Evolutionary conservation across 73 alveolate species (phyloP).

Genomic region (Paramecium tetraurelia): DNA sequence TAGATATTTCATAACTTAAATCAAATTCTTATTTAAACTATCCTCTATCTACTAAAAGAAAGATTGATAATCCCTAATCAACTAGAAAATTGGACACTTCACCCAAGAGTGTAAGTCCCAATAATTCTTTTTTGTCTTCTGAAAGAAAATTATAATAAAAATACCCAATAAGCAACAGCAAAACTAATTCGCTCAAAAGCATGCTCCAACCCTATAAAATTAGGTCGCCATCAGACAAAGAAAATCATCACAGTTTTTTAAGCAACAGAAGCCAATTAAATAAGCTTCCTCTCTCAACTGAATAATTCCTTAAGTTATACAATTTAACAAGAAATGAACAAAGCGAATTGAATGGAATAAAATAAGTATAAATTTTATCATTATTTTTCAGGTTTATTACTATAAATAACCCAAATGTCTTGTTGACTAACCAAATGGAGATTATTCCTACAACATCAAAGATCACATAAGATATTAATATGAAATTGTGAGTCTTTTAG

Average conservation of each 20-base stretch:
- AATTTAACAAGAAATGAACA: neutral
- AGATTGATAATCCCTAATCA: neutral
- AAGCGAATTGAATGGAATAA: constrained; percentile 10
- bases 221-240: constrained; percentile 11
- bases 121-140: neutral
- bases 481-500: constrained; percentile 84
- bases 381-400: neutral
- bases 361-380: neutral
- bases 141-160: neutral
- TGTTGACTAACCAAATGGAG: constrained; percentile 76
- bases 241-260: neutral
- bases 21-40: neutral
- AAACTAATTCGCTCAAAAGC: constrained; percentile 7
- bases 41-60: constrained; percentile 34
- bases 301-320: neutral
- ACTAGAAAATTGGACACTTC: neutral
- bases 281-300: neutral
- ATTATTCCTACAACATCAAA: constrained; percentile 74
- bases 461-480: constrained; percentile 92
- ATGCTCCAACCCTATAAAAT: constrained; percentile 7
- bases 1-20: constrained; percentile 8
- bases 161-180: neutral
- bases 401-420: constrained; percentile 24
- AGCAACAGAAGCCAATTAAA: neutral
- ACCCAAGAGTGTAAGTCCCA: constrained; percentile 29